Evolutionary conservation across 441 rosid species (phyloP), one percentile per base, ranked within the genome.

Genomic region (Syzygium syzygioides): DNA sequence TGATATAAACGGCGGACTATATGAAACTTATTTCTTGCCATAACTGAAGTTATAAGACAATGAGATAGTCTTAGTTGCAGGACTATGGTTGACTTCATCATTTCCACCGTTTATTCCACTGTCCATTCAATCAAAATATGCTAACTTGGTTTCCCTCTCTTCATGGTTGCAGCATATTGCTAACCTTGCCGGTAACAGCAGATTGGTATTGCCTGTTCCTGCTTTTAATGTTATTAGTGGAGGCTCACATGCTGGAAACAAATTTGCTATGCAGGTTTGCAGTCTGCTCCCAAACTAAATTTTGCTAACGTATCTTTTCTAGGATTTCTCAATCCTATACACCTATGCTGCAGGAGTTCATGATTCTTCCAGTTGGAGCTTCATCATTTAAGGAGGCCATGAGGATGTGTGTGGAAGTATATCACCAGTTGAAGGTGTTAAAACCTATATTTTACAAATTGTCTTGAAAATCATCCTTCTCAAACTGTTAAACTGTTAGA

Each of bases 151-250:
- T 41, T 26, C n/a, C 9, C 41, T 18, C 48, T 13, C 0, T 30
- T 71, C 54, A 53, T 80, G 64, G 19, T 55, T 92, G 85, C 92
- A 93, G 94, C 93, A 91, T 89, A 92, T 93, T 92, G 95, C 95
- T 87, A 92, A 92, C 83, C 92, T 93, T 90, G 93, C 94, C n/a
- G 91, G 93, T n/a, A 93, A 93, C 92, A 91, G 86, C 85, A 91
- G 6, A 55, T 71, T 93, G 85, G 93, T 57, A 57, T 0, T 57
- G 55, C 19, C 62, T 25, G n/a, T 25, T 57, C 62, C 62, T 0
- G 28, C 62, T 25, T 0, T 25, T 25, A 57, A 57, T 0, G 62
- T 25, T 57, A 9, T 57, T 2, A 57, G 0, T 11, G 93, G 95
- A 56, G 91, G 95, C 87, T 89, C 93, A 23, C 93, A 91, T 87